Conservation (phyloP, 805 yeast species). For the Candida pini region DNA sequence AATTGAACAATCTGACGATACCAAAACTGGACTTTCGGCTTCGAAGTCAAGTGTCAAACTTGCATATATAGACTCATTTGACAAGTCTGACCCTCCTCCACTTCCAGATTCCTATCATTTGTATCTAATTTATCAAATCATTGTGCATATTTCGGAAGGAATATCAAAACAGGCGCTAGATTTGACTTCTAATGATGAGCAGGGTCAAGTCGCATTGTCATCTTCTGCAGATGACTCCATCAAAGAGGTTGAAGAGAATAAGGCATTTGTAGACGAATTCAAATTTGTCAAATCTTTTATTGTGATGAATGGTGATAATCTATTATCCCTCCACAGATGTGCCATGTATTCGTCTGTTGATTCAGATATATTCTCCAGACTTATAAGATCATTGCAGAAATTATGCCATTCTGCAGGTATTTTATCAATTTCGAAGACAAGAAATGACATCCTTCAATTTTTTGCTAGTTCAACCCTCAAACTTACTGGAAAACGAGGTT, state of each 20-base stretch:
- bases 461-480: conserved; percentile 42
- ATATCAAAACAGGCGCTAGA: conserved; percentile 48
- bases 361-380: conserved; percentile 57
- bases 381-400: conserved; percentile 72
- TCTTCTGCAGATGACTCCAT: conserved; percentile 12
- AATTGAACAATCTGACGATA: conserved; percentile 9
- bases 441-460: conserved; percentile 53
- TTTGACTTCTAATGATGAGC: conserved; percentile 25
- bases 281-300: conserved; percentile 24
- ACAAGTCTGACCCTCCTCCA: conserved; percentile 72
- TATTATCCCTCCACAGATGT: conserved; percentile 41
- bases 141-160: conserved; percentile 61
- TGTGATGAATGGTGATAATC: conserved; percentile 30
- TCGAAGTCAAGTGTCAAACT: conserved; percentile 43
- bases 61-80: conserved; percentile 67
- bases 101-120: conserved; percentile 58
- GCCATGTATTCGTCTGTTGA: conserved; percentile 66
- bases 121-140: conserved; percentile 49
- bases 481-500: conserved; percentile 28
- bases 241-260: conserved; percentile 6
- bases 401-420: conserved; percentile 80
- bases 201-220: conserved; percentile 8
- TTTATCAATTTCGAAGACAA: conserved; percentile 46
- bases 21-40: conserved; percentile 31
- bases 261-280: conserved; percentile 7